A percentile compares a stretch with the other conserved stretches of the same genome.
Evolutionary conservation across 768 basidiomycete species (phyloP).

Genomic region (Kwoniella mangroviensis): DNA sequence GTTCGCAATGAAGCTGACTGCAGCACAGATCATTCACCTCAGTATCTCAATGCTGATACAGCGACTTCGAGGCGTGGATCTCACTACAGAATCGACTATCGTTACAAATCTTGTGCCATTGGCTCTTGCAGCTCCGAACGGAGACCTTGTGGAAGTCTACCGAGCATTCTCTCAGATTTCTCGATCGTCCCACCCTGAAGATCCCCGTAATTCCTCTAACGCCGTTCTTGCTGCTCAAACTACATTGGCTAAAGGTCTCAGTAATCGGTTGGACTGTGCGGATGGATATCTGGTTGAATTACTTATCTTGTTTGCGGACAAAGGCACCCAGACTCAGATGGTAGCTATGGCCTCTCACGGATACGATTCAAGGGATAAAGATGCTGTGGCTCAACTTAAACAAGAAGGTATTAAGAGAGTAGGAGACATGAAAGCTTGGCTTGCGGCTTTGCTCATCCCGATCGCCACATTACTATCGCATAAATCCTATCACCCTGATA

Average conservation of each 20-base stretch:
- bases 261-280: slow-evolving; percentile 75
- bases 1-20: neutral
- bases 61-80: slow-evolving; percentile 79
- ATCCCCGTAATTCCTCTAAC: slow-evolving; percentile 84
- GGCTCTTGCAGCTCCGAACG: slow-evolving; percentile 75
- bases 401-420: slow-evolving; percentile 51
- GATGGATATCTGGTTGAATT: slow-evolving; percentile 81
- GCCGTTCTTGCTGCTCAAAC: slow-evolving; percentile 94
- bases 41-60: slow-evolving; percentile 93
- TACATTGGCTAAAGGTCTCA: slow-evolving; percentile 77
- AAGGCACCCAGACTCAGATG: slow-evolving; percentile 88
- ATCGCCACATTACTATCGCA: slow-evolving; percentile 85
- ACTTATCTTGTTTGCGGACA: slow-evolving; percentile 82
- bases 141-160: slow-evolving; percentile 80
- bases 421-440: slow-evolving; percentile 70
- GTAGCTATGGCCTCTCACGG: slow-evolving; percentile 61
- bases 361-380: slow-evolving; percentile 68
- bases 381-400: slow-evolving; percentile 31
- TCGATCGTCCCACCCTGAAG: slow-evolving; percentile 82
- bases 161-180: slow-evolving; percentile 82
- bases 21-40: slow-evolving; percentile 72
- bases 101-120: slow-evolving; percentile 89
- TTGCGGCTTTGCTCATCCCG: slow-evolving; percentile 84
- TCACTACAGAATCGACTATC: slow-evolving; percentile 86
- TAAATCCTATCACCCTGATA: slow-evolving; percentile 68